Percentiles rank a stretch among this genome's conserved stretches.
Evolutionary conservation across 2,329 filamentous ascomycete genomes (phyloP).

Genomic region (Sporothrix phasma): DNA sequence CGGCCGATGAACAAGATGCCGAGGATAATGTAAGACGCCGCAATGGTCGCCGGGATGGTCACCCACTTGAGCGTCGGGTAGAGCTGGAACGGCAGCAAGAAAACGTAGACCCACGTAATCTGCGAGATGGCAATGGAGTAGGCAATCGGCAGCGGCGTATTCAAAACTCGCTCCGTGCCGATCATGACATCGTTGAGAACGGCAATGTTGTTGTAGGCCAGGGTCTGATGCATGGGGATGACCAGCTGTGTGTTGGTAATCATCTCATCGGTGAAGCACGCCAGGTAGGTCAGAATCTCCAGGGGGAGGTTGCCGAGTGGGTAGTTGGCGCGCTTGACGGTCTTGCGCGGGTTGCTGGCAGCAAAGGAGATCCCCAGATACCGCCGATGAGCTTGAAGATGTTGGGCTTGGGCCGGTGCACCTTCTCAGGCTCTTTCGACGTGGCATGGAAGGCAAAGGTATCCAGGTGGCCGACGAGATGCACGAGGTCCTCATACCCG

Average conservation of each 20-base stretch:
- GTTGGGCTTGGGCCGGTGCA: constrained; percentile 24
- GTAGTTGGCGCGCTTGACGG: constrained; percentile 54
- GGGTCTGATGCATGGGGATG: constrained; percentile 40
- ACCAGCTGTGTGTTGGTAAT: constrained; percentile 40
- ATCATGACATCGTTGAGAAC: constrained; percentile 55
- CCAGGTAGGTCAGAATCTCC: constrained; percentile 58
- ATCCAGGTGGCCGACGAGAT: constrained; percentile 53
- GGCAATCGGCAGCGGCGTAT: constrained; percentile 59
- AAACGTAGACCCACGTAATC: constrained; percentile 67
- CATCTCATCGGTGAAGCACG: constrained; percentile 48
- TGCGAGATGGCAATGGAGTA: constrained; percentile 68
- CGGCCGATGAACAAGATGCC: constrained; percentile 56
- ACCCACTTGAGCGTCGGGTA: constrained; percentile 51
- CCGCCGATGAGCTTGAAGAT: constrained; percentile 45
- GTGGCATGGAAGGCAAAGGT: constrained; percentile 49
- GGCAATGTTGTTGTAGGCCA: constrained; percentile 39
- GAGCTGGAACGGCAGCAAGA: constrained; percentile 64
- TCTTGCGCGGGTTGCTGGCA: constrained; percentile 58
- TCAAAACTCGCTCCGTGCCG: constrained; percentile 61
- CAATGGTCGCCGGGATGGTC: constrained; percentile 58
- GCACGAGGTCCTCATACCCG: constrained; percentile 57
- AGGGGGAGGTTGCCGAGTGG: constrained; percentile 63
- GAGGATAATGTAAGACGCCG: constrained; percentile 62
- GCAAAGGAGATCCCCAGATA: constrained; percentile 60
- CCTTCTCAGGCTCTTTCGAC: constrained; percentile 29